Base-by-base conservation (phyloP, 2,329 filamentous ascomycete species). In the Trichoderma aggressivum region DNA sequence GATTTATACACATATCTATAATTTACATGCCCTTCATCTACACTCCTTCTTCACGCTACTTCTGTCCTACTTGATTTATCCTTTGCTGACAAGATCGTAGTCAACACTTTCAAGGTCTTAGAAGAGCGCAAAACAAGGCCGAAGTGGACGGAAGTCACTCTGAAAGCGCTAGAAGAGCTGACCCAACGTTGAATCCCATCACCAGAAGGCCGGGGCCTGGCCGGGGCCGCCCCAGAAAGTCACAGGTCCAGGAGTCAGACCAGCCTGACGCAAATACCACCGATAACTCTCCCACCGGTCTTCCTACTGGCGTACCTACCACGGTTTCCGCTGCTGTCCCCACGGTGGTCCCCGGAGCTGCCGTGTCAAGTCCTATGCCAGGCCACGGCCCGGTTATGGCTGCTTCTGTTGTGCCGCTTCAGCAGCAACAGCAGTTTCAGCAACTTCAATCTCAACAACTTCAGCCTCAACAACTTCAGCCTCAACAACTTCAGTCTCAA, bases 101-200 rank as follows among this genome's bases (percentile, higher is more conserved):
- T 47, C 88, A 89, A 82, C 88, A 89, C 75, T 89, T 89, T 71
- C 88, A 89, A 75, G 87, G 87, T 32, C 82, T 90, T 21, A 82
- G 87, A 30, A 81, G 87, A 55, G 83, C 86, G 26, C 86, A 88
- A 75, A 84, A 86, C 74, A 89, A 88, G 75, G 77, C 81, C 21
- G 87, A 88, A 21, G 68, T 79, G 6, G 82, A 80, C 71, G 80
- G 82, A 10, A 70, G 76, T 26, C 59, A 73, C 30, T 72, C 75
- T 11, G 82, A 84, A 24, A 80, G 72, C 55, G 74, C 81, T 26
- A 79, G 81, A 55, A 84, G 80, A 71, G 53, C 80, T 69, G 87
- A 89, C 75, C 87, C 87, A 10, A 85, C 84, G 0, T 67, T 81
- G 73, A 89, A 89, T 71, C 88, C 88, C 64, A 89, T 89, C 75